Conservation (phyloP, 2,329 filamentous ascomycete genomes). For the Fusarium sp. region DNA sequence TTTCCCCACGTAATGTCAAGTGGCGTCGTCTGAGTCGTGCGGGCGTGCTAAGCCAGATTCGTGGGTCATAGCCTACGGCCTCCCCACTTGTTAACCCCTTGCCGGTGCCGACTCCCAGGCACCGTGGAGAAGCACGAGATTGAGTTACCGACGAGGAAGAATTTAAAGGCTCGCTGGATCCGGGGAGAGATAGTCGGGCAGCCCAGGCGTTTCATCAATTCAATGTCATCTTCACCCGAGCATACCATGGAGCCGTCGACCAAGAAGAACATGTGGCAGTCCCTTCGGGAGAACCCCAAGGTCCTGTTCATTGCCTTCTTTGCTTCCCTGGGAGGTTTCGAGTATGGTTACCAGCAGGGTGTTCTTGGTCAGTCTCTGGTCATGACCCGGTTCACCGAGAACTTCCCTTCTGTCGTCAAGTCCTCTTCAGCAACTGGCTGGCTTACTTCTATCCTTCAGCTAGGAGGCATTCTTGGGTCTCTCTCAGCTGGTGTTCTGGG, state of each 20-base stretch:
- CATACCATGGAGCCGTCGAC: not conserved
- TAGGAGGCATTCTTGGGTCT: constrained; percentile 62
- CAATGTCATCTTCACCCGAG: not conserved
- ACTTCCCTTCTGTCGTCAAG: constrained; percentile 61
- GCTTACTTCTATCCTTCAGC: constrained; percentile 63
- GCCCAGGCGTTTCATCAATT: not conserved
- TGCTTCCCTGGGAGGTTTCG: constrained; percentile 33
- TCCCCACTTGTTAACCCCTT: not conserved
- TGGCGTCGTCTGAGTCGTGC: not conserved
- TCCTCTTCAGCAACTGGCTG: constrained; percentile 63
- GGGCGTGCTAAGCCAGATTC: not conserved
- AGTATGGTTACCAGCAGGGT: constrained; percentile 58
- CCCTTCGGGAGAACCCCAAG: not conserved
- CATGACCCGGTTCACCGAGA: constrained; percentile 62
- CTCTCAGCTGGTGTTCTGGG: constrained; percentile 60
- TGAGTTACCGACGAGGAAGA: not conserved
- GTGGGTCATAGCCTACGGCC: not conserved
- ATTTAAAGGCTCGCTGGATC: not conserved
- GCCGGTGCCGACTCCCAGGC: not conserved
- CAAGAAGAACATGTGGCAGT: not conserved
- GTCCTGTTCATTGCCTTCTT: not conserved
- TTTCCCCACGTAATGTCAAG: not conserved
- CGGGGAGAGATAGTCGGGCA: not conserved
- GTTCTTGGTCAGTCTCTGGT: constrained; percentile 66
- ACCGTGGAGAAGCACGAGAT: not conserved